Conservation (phyloP, 2,329 filamentous ascomycete genomes). For the Paramyrothecium roridum region DNA sequence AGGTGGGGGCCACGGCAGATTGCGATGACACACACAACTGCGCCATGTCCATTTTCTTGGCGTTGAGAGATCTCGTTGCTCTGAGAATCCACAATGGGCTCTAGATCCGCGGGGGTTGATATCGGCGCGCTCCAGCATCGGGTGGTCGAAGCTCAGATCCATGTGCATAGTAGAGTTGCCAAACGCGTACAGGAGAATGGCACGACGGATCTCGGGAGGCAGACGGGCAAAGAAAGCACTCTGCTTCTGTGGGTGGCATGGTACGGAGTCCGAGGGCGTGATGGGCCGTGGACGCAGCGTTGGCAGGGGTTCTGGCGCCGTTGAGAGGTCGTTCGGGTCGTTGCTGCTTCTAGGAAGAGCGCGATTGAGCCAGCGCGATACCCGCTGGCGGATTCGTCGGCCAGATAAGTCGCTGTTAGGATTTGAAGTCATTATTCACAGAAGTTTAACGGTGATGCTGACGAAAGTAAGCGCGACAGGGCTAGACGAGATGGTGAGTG, state of each 20-base stretch:
- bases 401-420: not conserved
- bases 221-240: slow-evolving; percentile 26
- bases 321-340: not conserved
- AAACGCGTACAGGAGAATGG: slow-evolving; percentile 20
- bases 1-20: not conserved
- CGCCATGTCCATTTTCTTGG: slow-evolving; percentile 5
- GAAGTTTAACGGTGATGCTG: not conserved
- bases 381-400: not conserved
- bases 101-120: not conserved
- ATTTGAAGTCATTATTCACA: not conserved
- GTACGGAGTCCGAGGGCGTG: not conserved
- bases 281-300: not conserved
- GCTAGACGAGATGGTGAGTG: not conserved
- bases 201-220: slow-evolving; percentile 28
- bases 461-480: not conserved
- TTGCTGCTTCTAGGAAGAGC: not conserved
- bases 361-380: not conserved
- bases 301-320: not conserved
- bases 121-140: not conserved
- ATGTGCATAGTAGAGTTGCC: slow-evolving; percentile 12
- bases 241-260: not conserved
- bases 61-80: not conserved
- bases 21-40: slow-evolving; percentile 5
- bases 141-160: not conserved
- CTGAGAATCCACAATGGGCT: not conserved